Evolutionary conservation across 2,329 filamentous ascomycete genomes (phyloP).

Genomic region (Colletotrichum siamense): DNA sequence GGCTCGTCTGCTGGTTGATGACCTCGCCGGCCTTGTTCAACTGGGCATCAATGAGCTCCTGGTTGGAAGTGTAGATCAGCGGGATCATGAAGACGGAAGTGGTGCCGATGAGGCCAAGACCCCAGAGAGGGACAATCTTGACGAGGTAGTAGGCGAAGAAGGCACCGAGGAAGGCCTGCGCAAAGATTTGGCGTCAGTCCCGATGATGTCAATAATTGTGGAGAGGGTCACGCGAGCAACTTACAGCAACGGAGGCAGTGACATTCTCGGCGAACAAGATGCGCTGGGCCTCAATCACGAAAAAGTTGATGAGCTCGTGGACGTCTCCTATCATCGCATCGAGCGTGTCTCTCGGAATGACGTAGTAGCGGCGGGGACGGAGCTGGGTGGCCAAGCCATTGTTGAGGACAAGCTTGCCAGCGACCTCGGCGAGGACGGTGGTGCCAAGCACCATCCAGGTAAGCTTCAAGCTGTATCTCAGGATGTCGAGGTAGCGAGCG

Average conservation of each 20-base stretch:
- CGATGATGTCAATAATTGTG: constrained; percentile 5
- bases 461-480: constrained; percentile 70
- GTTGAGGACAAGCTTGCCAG: constrained; percentile 66
- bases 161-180: constrained; percentile 62
- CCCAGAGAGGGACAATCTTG: constrained; percentile 75
- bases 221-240: constrained; percentile 29
- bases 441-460: constrained; percentile 67
- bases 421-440: constrained; percentile 65
- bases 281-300: constrained; percentile 72
- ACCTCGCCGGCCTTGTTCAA: constrained; percentile 62
- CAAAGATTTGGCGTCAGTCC: neutral
- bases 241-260: constrained; percentile 62
- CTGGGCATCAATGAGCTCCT: constrained; percentile 72
- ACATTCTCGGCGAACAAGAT: constrained; percentile 74
- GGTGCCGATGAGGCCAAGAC: constrained; percentile 65
- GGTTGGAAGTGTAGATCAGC: constrained; percentile 70
- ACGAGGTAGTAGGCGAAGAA: constrained; percentile 72
- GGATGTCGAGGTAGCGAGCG: constrained; percentile 68
- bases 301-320: constrained; percentile 75
- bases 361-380: constrained; percentile 72
- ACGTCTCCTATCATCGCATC: constrained; percentile 67
- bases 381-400: constrained; percentile 69
- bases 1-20: constrained; percentile 66
- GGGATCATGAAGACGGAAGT: constrained; percentile 67
- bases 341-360: constrained; percentile 66